phyloP scores from a whole-genome alignment of 108 stramenopile species.

The Skeletonema costatum region DNA sequence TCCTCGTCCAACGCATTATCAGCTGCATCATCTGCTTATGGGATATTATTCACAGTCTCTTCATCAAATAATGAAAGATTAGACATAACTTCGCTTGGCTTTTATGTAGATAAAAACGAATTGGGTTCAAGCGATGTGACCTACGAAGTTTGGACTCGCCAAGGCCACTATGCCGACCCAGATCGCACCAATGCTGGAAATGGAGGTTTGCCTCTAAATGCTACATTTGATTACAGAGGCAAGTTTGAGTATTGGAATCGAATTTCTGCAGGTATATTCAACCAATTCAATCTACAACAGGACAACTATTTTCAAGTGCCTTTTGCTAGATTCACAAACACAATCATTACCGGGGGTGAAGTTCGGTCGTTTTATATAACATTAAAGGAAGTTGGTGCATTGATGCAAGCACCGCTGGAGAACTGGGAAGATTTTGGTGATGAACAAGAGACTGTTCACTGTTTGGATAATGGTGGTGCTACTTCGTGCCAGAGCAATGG shows the following conservation, averaged over 20 bases:
- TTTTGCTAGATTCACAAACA: conserved; percentile 3
- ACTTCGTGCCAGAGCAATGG: background rate
- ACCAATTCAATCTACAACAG: conserved; percentile 8
- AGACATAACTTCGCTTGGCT: conserved; percentile 14
- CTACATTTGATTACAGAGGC: conserved; percentile 28
- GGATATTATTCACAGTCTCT: conserved; percentile 25
- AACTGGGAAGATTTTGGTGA: conserved; percentile 29
- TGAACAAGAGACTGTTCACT: conserved; percentile 5
- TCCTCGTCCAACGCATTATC: background rate
- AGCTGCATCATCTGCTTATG: conserved; percentile 6
- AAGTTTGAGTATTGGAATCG: conserved; percentile 12
- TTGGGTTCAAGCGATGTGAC: background rate
- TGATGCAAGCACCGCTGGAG: conserved; percentile 4
- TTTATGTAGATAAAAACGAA: conserved; percentile 14
- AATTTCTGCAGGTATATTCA: conserved; percentile 10
- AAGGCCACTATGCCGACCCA: conserved; percentile 29
- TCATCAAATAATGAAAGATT: background rate
- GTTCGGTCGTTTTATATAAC: conserved; percentile 36
- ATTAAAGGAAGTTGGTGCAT: conserved; percentile 17
- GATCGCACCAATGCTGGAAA: conserved; percentile 16
- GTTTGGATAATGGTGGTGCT: background rate
- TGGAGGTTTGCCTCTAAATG: conserved; percentile 11
- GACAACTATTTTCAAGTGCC: conserved; percentile 26
- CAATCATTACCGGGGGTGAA: background rate
- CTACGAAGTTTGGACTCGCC: conserved; percentile 31